A percentile compares a stretch with the other conserved stretches of the same genome.
Evolutionary conservation across 2,329 filamentous ascomycete genomes (phyloP).

Genomic region (Thielaviopsis cerberus): DNA sequence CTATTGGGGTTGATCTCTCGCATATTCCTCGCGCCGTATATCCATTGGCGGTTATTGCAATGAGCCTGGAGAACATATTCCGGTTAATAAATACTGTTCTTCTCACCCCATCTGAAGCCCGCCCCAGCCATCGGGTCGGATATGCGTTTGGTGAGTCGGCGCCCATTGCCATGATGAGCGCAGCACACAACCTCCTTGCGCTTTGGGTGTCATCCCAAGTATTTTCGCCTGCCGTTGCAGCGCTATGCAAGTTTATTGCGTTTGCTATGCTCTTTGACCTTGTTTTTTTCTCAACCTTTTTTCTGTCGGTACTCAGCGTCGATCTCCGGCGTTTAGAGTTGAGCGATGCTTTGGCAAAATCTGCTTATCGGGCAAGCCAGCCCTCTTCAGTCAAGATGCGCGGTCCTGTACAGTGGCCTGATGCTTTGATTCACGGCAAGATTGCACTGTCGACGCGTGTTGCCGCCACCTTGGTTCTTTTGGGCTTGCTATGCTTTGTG

Average conservation of each 20-base stretch:
- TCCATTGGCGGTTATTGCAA: slow-evolving; percentile 55
- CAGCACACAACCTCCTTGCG: slow-evolving; percentile 49
- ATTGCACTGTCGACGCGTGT: slow-evolving; percentile 53
- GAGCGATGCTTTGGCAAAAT: slow-evolving; percentile 47
- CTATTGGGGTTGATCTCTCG: slow-evolving; percentile 57
- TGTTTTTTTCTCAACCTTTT: slow-evolving; percentile 63
- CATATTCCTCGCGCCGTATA: slow-evolving; percentile 57
- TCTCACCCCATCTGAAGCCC: slow-evolving; percentile 48
- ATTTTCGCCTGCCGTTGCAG: slow-evolving; percentile 51
- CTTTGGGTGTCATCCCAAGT: slow-evolving; percentile 46
- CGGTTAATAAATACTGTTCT: slow-evolving; percentile 62
- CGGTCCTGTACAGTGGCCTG: slow-evolving; percentile 29
- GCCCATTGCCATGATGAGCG: slow-evolving; percentile 48
- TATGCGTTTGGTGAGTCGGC: slow-evolving; percentile 57
- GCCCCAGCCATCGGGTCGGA: slow-evolving; percentile 49
- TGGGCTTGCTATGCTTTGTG: slow-evolving; percentile 52
- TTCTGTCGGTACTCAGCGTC: slow-evolving; percentile 59
- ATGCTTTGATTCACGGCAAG: slow-evolving; percentile 43
- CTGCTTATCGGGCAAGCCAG: slow-evolving; percentile 15
- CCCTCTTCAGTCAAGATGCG: slow-evolving; percentile 13
- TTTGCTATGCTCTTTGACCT: slow-evolving; percentile 61
- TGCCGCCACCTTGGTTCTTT: slow-evolving; percentile 53
- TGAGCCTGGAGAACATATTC: slow-evolving; percentile 65
- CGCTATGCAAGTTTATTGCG: slow-evolving; percentile 59
- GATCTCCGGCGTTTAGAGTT: slow-evolving; percentile 62